Base-by-base conservation (phyloP, 1,284 basidiomycete genomes). In the Ustilago sp. region DNA sequence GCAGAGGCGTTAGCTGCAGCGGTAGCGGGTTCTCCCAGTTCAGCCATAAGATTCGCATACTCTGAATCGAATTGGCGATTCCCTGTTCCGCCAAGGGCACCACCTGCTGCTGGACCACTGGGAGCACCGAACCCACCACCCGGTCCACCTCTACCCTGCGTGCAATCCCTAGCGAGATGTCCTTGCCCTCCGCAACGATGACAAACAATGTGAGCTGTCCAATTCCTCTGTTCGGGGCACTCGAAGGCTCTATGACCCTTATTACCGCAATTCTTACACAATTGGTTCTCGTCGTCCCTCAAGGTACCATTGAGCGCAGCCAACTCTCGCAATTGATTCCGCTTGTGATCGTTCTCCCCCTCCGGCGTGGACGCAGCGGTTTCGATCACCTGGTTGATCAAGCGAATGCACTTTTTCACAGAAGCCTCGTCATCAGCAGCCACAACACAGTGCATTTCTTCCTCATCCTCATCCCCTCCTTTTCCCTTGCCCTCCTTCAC, bases 321-420 rank as follows among this genome's bases (percentile, higher is more conserved):
- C 36, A 99, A 90, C 87, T 99, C 97, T 80, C 97, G 94, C 56
- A 99, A 91, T 88, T 99, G 97, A 86, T 96, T 98, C 59, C 97
- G 92, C 87, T 99, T 99, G 89, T 99, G 97, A 86, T 98, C 96
- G 86, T 99, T 99, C 88, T 99, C 94, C 43, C 95, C 95, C 89
- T 99, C 97, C 1, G 97, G 97, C 4, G 95, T 98, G 23, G 95
- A 98, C 5, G 97, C 97, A 65, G 97, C 95, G 32, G 96, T 99
- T 88, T 98, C 97, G 74, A 99, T 99, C 79, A 99, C 97, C 86
- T 88, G 93, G 88, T 99, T 99, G 86, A 99, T 99, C 88, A 99
- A 89, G 85, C 89, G 92, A 54, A 99, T 95, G 87, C 97, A 99
- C 32, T 89, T 88, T 80, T 91, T 89, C 74, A 99, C 95, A 86